Evolutionary conservation across 495 filamentous ascomycete genomes (phyloP).

Genomic region (Tuber umbilicatum): DNA sequence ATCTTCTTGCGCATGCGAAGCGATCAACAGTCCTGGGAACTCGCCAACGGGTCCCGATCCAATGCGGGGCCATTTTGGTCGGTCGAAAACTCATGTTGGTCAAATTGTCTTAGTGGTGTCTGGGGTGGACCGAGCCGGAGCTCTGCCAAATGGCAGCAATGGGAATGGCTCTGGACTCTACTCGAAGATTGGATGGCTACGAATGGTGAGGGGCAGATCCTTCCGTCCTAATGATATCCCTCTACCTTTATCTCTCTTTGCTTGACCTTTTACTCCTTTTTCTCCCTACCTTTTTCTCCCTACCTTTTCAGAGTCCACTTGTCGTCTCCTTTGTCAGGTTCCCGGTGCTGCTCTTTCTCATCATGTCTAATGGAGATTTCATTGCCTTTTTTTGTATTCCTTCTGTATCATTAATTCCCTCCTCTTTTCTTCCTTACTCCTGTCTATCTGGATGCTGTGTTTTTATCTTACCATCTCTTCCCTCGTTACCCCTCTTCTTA

Average conservation of each 20-base stretch:
- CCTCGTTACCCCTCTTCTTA: neutral
- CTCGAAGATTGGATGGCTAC: neutral
- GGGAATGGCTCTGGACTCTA: neutral
- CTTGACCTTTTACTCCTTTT: neutral
- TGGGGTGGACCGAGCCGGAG: neutral
- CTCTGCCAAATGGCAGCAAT: neutral
- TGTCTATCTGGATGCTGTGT: neutral
- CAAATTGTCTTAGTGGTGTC: conserved; percentile 14
- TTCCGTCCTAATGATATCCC: neutral
- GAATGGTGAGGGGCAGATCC: neutral
- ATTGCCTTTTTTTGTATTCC: neutral
- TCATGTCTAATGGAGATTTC: conserved; percentile 3
- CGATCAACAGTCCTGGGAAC: conserved; percentile 24
- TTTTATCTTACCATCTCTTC: neutral
- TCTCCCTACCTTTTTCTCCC: neutral
- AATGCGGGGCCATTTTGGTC: conserved; percentile 19
- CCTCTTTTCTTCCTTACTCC: neutral
- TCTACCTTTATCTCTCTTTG: neutral
- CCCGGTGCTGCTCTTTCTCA: neutral
- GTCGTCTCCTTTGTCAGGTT: neutral
- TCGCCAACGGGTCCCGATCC: conserved; percentile 11
- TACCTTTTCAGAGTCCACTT: neutral
- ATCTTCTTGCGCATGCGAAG: conserved; percentile 24
- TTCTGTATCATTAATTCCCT: neutral
- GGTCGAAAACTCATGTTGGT: conserved; percentile 19